Conservation (phyloP, 257 asterid genomes). For the Craterostigma plantagineum region DNA sequence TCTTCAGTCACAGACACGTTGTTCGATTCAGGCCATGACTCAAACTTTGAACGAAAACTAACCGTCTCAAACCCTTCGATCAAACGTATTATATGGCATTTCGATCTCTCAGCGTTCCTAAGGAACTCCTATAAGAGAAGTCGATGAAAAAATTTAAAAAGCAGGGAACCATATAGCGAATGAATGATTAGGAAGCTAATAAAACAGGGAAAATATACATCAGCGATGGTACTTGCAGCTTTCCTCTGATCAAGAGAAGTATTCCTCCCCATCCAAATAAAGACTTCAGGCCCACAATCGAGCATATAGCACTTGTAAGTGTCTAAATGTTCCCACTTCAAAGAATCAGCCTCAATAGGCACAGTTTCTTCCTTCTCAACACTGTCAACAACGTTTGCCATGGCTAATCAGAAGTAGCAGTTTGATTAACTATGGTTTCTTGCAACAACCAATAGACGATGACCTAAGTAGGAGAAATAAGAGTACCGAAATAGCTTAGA, state of each 20-base stretch:
- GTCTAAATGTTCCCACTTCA: constrained; percentile 72
- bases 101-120: constrained; percentile 41
- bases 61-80: constrained; percentile 98
- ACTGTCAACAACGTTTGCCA: constrained; percentile 7
- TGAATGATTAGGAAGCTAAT: constrained; percentile 13
- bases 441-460: not conserved
- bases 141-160: constrained; percentile 1
- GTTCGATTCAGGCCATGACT: constrained; percentile 69
- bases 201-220: constrained; percentile 15
- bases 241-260: constrained; percentile 83
- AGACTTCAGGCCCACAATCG: constrained; percentile 73
- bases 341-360: constrained; percentile 46
- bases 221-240: constrained; percentile 71
- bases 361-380: constrained; percentile 63
- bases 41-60: constrained; percentile 66
- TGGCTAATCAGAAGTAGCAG: too few species aligned
- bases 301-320: constrained; percentile 75
- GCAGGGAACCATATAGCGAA: constrained; percentile 3
- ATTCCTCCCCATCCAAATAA: constrained; percentile 92
- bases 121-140: constrained; percentile 43
- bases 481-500: constrained; percentile 65
- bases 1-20: constrained; percentile 71
- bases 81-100: constrained; percentile 51
- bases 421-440: too few species aligned
- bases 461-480: constrained; percentile 2